These are phyloP conservation scores for Annulohypoxylon maeteangense DNA, from an alignment of 495 filamentous ascomycete species.

Conservation along the genomic window DNA sequence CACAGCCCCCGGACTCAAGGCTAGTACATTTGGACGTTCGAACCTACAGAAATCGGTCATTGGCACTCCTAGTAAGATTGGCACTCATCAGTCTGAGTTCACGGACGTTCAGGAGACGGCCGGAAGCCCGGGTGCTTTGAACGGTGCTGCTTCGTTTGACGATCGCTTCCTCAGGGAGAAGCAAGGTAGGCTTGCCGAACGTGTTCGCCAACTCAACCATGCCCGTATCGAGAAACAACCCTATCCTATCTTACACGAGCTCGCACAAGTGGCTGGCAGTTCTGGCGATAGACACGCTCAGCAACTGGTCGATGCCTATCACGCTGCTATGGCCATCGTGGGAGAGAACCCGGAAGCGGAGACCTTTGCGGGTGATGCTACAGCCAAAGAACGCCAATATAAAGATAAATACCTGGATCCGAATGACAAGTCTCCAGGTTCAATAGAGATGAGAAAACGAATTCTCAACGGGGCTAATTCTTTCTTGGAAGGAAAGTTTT, in stretches of 20 bases:
- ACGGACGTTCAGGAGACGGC: slow-evolving; percentile 71
- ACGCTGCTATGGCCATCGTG: slow-evolving; percentile 77
- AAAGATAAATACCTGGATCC: slow-evolving; percentile 77
- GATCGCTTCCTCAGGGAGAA: slow-evolving; percentile 81
- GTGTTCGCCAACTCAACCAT: slow-evolving; percentile 79
- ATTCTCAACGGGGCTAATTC: slow-evolving; percentile 80
- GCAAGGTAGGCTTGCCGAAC: slow-evolving; percentile 78
- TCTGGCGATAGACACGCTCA: slow-evolving; percentile 71
- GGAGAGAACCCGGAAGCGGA: slow-evolving; percentile 68
- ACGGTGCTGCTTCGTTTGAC: slow-evolving; percentile 62
- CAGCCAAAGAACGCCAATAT: slow-evolving; percentile 80
- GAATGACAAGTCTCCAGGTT: slow-evolving; percentile 66
- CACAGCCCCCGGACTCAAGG: slow-evolving; percentile 52
- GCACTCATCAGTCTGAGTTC: slow-evolving; percentile 67
- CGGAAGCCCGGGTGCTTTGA: slow-evolving; percentile 51
- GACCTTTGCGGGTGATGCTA: slow-evolving; percentile 61
- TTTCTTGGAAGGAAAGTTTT: slow-evolving; percentile 80
- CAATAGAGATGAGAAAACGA: slow-evolving; percentile 71
- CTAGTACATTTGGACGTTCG: slow-evolving; percentile 78
- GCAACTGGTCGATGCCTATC: slow-evolving; percentile 81
- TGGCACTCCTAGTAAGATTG: slow-evolving; percentile 73
- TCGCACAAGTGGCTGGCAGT: slow-evolving; percentile 74
- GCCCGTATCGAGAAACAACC: slow-evolving; percentile 70
- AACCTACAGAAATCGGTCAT: slow-evolving; percentile 82
- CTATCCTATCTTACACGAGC: slow-evolving; percentile 76